A percentile compares a stretch with the other conserved stretches of the same genome.
These are phyloP conservation scores for Teratosphaeria zuluensis DNA, from an alignment of 2,329 filamentous ascomycete genomes.

Conservation along the genomic window DNA sequence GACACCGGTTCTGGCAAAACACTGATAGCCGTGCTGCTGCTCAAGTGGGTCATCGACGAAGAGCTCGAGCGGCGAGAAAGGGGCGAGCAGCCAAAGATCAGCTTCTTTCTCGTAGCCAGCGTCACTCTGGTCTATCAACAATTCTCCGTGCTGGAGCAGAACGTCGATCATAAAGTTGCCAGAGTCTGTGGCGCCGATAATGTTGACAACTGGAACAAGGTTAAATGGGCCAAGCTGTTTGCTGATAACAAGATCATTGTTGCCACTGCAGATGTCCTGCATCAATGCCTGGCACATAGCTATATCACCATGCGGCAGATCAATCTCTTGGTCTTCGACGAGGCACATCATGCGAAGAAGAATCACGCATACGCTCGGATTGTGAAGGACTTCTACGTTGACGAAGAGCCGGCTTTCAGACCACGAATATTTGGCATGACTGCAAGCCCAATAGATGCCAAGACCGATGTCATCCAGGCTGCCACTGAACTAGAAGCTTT, in stretches of 20 bases:
- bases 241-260: conserved; percentile 71
- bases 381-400: conserved; percentile 74
- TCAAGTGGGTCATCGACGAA: conserved; percentile 64
- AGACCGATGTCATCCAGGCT: conserved; percentile 60
- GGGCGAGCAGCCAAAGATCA: conserved; percentile 53
- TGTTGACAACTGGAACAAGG: conserved; percentile 49
- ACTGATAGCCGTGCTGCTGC: conserved; percentile 79
- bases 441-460: conserved; percentile 83
- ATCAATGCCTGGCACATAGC: conserved; percentile 65
- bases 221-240: conserved; percentile 51
- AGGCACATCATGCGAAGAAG: conserved; percentile 93
- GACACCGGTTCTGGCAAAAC: conserved; percentile 97
- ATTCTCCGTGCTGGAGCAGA: conserved; percentile 67
- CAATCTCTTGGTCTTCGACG: conserved; percentile 88
- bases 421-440: conserved; percentile 94
- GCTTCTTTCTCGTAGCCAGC: conserved; percentile 82
- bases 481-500: conserved; percentile 61
- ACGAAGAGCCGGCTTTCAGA: conserved; percentile 37
- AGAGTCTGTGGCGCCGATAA: conserved; percentile 65
- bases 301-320: conserved; percentile 74
- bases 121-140: conserved; percentile 89
- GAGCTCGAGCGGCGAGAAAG: conserved; percentile 61
- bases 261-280: conserved; percentile 81
- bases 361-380: conserved; percentile 78
- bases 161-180: conserved; percentile 65